Conservation (phyloP, 192 early-diverging fungal species). For the Chytriomyces hyalinus region DNA sequence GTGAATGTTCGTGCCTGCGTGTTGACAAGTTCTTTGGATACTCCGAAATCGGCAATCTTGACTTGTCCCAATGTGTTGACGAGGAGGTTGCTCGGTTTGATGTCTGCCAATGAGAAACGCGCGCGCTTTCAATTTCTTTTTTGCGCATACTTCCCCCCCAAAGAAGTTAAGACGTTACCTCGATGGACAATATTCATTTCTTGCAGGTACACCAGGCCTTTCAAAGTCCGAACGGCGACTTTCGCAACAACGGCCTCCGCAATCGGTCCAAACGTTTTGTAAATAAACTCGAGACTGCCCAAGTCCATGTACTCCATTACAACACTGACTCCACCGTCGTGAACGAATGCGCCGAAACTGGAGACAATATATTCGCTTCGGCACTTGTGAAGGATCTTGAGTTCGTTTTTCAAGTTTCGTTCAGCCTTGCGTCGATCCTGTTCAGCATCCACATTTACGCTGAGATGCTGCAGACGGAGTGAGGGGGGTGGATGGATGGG, state of each 20-base stretch:
- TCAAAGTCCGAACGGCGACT: slow-evolving; percentile 86
- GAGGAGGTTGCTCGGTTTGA: slow-evolving; percentile 98
- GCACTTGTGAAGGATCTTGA: slow-evolving; percentile 87
- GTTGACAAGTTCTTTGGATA: slow-evolving; percentile 87
- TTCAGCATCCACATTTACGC: slow-evolving; percentile 49
- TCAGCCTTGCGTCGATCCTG: slow-evolving; percentile 58
- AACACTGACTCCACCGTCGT: slow-evolving; percentile 84
- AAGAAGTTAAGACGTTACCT: slow-evolving; percentile 53
- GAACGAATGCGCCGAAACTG: slow-evolving; percentile 89
- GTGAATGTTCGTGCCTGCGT: slow-evolving; percentile 91
- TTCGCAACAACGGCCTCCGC: slow-evolving; percentile 86
- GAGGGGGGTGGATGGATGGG: too few species aligned
- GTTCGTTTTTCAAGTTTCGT: slow-evolving; percentile 87
- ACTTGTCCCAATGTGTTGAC: slow-evolving; percentile 86
- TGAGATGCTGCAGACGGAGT: slow-evolving; percentile 15
- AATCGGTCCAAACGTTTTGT: slow-evolving; percentile 82
- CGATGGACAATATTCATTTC: slow-evolving; percentile 89
- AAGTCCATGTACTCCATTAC: slow-evolving; percentile 98
- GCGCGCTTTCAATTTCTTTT: background rate
- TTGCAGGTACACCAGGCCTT: slow-evolving; percentile 91
- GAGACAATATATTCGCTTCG: slow-evolving; percentile 91
- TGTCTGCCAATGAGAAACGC: slow-evolving; percentile 61
- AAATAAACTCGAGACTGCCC: slow-evolving; percentile 89
- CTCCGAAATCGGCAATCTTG: slow-evolving; percentile 98
- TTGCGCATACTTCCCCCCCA: background rate